Evolutionary conservation across 331 rosid species (phyloP), one percentile per base, ranked within the genome.

Genomic region (Saraca asoca): DNA sequence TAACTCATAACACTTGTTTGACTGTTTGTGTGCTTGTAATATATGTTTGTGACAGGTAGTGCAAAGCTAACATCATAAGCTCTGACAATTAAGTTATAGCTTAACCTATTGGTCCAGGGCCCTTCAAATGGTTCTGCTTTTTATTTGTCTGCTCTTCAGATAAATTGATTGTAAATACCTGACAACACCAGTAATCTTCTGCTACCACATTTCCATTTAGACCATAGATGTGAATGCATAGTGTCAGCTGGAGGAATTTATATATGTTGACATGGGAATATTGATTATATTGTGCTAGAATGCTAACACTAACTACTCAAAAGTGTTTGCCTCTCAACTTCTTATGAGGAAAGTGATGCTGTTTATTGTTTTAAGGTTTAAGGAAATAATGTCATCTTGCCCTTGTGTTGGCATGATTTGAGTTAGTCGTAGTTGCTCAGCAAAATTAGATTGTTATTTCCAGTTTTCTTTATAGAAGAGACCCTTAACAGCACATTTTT

Each of bases 41-140:
- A 59, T 70, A 69, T 68, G 56, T 59, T 79, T 72, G 70, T 81
- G 88, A 79, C 84, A 87, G 91, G 90, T 82, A 80, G 79, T 78
- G 61, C 75, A 88, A 83, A 71, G 90, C 95, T 90, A 90, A 85
- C 89, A 78, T 45, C 80, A 48, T 66, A 68, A 71, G 85, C 77
- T 67, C 77, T 83, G 78, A 76, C 76, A 62, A 53, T 69, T 69
- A 62, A 51, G 67, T 63, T 73, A 67, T 81, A 69, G 78, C 75
- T 51, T 75, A 65, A 60, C 70, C 60, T 67, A 58, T 76, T 71
- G 73, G 70, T 67, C 73, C 59, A 41, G 75, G 81, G 42, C 64
- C 64, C 79, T 81, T 58, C 71, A 53, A 64, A 55, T 78, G 75
- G 85, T 78, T 75, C 57, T 68, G n/a, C 54, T 60, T 48, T 52